A percentile compares a stretch with the other conserved stretches of the same genome.
Evolutionary conservation across 1,284 basidiomycete species (phyloP).

Genomic region (Puccinia polysora): DNA sequence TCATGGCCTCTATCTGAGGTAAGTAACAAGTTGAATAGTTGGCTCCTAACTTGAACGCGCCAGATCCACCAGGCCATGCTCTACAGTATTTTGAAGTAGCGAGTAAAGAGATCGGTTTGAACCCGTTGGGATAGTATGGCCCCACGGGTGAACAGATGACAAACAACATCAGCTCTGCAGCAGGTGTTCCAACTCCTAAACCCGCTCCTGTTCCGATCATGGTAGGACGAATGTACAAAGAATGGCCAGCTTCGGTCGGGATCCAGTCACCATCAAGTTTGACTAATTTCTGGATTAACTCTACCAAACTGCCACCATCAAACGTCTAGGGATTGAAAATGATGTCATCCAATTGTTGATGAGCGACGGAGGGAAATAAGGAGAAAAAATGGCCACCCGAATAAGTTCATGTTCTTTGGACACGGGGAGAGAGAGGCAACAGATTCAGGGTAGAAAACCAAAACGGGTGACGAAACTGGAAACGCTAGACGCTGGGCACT

Average conservation of each 20-base stretch:
- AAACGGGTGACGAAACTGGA: conserved; percentile 59
- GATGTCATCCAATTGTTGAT: conserved; percentile 7
- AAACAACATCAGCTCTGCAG: conserved; percentile 82
- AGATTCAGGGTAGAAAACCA: conserved; percentile 6
- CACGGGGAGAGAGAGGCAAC: conserved; percentile 45
- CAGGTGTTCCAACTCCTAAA: conserved; percentile 75
- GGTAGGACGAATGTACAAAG: conserved; percentile 79
- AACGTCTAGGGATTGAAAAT: conserved; percentile 58
- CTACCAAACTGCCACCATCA: conserved; percentile 69
- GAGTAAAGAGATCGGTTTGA: conserved; percentile 89
- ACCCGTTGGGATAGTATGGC: conserved; percentile 89
- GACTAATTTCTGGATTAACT: conserved; percentile 84
- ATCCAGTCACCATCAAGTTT: conserved; percentile 87
- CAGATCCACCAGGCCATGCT: conserved; percentile 86
- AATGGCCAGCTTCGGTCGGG: conserved; percentile 80
- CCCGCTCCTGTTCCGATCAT: conserved; percentile 85
- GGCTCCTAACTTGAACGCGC: conserved; percentile 77
- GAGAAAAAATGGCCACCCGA: too few species aligned
- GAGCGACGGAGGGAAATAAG: conserved; percentile 38
- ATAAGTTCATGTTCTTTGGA: conserved; percentile 17
- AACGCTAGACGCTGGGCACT: conserved; percentile 67
- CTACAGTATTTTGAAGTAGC: conserved; percentile 86
- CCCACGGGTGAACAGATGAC: conserved; percentile 84
- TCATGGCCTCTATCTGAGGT: conserved; percentile 77
- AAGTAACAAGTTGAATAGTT: conserved; percentile 86